phyloP scores from a whole-genome alignment of 129 eudicot species.

The Solidago caesia region DNA sequence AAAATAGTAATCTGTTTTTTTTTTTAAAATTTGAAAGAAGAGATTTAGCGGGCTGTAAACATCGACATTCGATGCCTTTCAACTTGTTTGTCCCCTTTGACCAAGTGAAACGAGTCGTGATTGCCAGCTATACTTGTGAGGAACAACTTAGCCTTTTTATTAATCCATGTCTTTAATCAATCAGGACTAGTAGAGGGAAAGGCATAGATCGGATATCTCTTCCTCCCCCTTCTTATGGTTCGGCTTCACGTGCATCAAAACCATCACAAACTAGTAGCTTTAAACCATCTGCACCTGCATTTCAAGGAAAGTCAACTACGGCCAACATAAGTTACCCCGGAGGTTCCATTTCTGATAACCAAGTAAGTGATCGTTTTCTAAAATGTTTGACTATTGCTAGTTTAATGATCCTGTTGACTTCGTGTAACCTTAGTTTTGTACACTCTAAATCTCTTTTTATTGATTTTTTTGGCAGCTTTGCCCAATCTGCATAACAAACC shows the following conservation, averaged over 20 bases:
- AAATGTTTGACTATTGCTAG: not conserved
- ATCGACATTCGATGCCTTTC: no score
- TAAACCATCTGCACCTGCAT: conserved; percentile 46
- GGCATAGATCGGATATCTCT: conserved; percentile 67
- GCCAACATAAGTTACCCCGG: conserved; percentile 30
- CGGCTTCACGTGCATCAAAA: conserved; percentile 50
- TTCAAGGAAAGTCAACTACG: conserved; percentile 27
- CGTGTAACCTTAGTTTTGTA: not conserved
- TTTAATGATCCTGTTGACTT: not conserved
- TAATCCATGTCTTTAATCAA: conserved; percentile 3
- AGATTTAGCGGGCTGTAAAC: no score
- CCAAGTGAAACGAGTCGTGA: no score
- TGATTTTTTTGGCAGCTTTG: conserved; percentile 52
- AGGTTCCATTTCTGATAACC: conserved; percentile 50
- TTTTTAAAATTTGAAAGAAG: no score
- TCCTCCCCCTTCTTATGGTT: conserved; percentile 74
- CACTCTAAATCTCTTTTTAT: not conserved
- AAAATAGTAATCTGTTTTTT: no score
- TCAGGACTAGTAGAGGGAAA: conserved; percentile 62
- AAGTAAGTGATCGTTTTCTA: conserved; percentile 36
- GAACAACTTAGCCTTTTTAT: not conserved
- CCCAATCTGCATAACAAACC: conserved; percentile 69
- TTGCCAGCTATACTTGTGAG: not conserved
- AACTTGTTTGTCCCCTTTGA: no score
- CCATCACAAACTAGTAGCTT: conserved; percentile 43